Evolutionary conservation across 208 protist species (phyloP).

Genomic region (Herpetomonas tarakana): DNA sequence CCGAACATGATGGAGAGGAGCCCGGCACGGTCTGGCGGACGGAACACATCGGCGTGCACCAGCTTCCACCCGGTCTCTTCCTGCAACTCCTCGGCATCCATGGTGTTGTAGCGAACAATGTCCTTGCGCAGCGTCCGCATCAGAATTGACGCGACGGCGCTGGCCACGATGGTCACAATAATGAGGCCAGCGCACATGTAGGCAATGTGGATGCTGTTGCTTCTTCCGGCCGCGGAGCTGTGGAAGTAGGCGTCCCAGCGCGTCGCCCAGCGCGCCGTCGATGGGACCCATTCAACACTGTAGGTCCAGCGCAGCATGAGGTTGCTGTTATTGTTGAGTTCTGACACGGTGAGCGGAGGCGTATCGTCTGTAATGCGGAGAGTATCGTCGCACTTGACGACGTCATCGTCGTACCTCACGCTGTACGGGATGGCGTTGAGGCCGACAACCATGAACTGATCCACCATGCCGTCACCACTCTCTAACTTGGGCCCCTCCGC

Average conservation of each 20-base stretch:
- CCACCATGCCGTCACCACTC: not conserved
- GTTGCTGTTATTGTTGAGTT: constrained; percentile 15
- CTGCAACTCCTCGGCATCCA: constrained; percentile 56
- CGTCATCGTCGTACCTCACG: constrained; percentile 20
- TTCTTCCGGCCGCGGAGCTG: constrained; percentile 59
- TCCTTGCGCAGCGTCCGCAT: constrained; percentile 96
- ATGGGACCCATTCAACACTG: constrained; percentile 67
- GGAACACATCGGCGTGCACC: constrained; percentile 97
- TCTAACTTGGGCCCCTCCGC: constrained; percentile 26
- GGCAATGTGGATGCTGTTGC: constrained; percentile 89
- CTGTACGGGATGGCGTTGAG: constrained; percentile 56
- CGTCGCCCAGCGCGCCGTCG: constrained; percentile 92
- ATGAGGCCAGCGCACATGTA: constrained; percentile 96
- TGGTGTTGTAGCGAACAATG: constrained; percentile 92
- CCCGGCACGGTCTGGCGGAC: constrained; percentile 77
- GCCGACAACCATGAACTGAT: constrained; percentile 71
- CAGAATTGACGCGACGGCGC: constrained; percentile 92
- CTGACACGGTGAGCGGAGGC: constrained; percentile 20
- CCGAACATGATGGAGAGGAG: constrained; percentile 91
- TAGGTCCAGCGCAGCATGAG: constrained; percentile 75
- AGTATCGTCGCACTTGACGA: constrained; percentile 10
- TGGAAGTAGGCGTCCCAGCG: constrained; percentile 97
- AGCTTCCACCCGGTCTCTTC: constrained; percentile 97
- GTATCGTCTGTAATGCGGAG: not conserved
- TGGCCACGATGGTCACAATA: constrained; percentile 90